A percentile compares a stretch with the other conserved stretches of the same genome.
Evolutionary conservation across 805 yeast species (phyloP).

Genomic region (Wickerhamiella siamensis): DNA sequence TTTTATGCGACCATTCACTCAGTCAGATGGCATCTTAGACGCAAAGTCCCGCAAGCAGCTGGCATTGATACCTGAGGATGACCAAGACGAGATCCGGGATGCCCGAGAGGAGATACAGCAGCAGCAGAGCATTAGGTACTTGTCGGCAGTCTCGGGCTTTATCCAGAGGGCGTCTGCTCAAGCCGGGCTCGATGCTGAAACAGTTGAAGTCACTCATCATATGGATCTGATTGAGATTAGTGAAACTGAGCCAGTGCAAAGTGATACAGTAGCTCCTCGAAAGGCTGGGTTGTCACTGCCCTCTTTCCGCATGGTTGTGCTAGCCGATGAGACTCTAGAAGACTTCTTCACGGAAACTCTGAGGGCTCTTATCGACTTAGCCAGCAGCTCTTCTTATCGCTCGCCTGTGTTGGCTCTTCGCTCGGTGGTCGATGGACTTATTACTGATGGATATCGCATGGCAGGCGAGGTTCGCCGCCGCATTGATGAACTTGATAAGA

Average conservation of each 20-base stretch:
- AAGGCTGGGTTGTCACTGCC: slow-evolving; percentile 23
- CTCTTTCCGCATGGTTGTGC: slow-evolving; percentile 83
- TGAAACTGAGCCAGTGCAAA: slow-evolving; percentile 1
- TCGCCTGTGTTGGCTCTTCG: slow-evolving; percentile 41
- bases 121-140: slow-evolving; percentile 37
- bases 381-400: slow-evolving; percentile 33
- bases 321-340: slow-evolving; percentile 91
- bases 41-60: slow-evolving; percentile 36
- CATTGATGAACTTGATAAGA: slow-evolving; percentile 42
- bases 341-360: slow-evolving; percentile 60
- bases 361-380: slow-evolving; percentile 50
- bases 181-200: slow-evolving; percentile 33
- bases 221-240: slow-evolving; percentile 22
- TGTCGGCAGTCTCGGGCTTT: slow-evolving; percentile 76
- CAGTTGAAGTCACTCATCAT: slow-evolving; percentile 32
- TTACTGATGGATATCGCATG: slow-evolving; percentile 85
- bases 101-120: slow-evolving; percentile 37
- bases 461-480: slow-evolving; percentile 81
- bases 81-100: slow-evolving; percentile 42
- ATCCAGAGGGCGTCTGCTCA: slow-evolving; percentile 47
- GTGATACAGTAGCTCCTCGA: background rate
- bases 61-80: slow-evolving; percentile 27
- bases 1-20: slow-evolving; percentile 76
- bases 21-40: slow-evolving; percentile 47
- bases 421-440: slow-evolving; percentile 78